Evolutionary conservation across 495 filamentous ascomycete species (phyloP), one percentile per base, ranked within the genome.

Genomic region (Terfezia boudieri): DNA sequence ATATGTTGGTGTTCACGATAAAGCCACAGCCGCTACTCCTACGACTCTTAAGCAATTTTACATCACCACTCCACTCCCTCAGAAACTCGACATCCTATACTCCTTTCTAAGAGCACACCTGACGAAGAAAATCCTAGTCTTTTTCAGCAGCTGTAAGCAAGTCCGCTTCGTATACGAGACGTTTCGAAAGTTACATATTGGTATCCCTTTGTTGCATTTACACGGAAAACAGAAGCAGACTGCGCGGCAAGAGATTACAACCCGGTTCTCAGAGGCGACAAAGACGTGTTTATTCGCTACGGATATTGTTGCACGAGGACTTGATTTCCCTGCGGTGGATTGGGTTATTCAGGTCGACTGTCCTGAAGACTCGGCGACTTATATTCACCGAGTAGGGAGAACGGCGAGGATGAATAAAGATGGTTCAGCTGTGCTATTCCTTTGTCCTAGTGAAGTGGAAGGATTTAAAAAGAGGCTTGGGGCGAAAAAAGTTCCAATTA

Each of bases 321-420:
- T 98, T 9, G 90, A 98, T 65, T 95, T 98, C 65, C 90, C 90
- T 0, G 84, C 87, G 11, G 88, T 98, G 1, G 90, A 96, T 66
- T 98, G 90, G 87, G 90, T 98, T 9, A 80, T 96, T 49, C 90
- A 98, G 63, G 67, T 86, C 32, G 90, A 98, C 66, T 93, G 86
- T 57, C 90, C 90, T 0, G 90, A 98, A 67, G 90, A 98, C 67
- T 83, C 82, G 1, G 90, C 94, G 58, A 96, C 90, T 0, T 98
- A 98, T 58, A 98, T 98, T 58, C 90, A 98, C 66, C 80, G 90
- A 52, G 92, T 95, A 11, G 90, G 90, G 14, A 79, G 90, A 14
- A 99, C 90, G 23, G 90, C 90, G 2, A 77, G 90, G n/a, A 94
- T 86, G 65, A 84, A 95, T 58, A 82, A 81, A 56, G 74, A 82